Evolutionary conservation across 2,329 filamentous ascomycete species (phyloP), one percentile per base, ranked within the genome.

Genomic region (Samsoniella hepiali): DNA sequence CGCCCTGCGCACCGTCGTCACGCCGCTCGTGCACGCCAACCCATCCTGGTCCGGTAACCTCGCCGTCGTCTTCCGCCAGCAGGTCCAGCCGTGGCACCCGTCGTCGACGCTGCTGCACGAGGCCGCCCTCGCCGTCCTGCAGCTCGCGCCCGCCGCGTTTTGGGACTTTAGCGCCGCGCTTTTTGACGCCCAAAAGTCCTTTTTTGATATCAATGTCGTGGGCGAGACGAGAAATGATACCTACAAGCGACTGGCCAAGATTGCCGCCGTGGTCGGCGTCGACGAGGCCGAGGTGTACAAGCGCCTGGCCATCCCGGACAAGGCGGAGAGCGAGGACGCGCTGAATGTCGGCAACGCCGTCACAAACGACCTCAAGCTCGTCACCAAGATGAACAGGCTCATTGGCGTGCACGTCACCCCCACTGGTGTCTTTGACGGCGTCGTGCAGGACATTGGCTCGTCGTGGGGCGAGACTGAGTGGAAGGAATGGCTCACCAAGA

Each of bases 81-180:
- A 97, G 74, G 86, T 97, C 71, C 93, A 97, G 79, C 92, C 93
- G 15, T 97, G 94, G 94, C 93, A 98, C 78, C 94, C 94, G 1
- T 92, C 90, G 27, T 93, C 87, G 47, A 93, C 90, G 7, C 82
- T 93, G 11, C 82, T 85, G 63, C 91, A 94, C 79, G 94, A 98
- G 82, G 90, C 93, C 38, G 93, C 82, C 3, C 84, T 92, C 38
- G 94, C 93, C 3, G 91, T 97, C 1, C 82, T 94, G 69, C 84
- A 84, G 58, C 76, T 91, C 7, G 80, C 86, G 2, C 89, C 91
- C 0, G 80, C 82, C 22, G 87, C 86, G 68, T 98, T 96, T 82
- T 96, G 89, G 87, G 80, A 83, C 17, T 97, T 94, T 76, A 91
- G 86, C 75, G 82, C 82, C 47, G 84, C 81, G 7, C 82, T 96